Evolutionary conservation across 1,284 basidiomycete genomes (phyloP), one percentile per base, ranked within the genome.

Genomic region (Pseudozyma tsukubaensis): DNA sequence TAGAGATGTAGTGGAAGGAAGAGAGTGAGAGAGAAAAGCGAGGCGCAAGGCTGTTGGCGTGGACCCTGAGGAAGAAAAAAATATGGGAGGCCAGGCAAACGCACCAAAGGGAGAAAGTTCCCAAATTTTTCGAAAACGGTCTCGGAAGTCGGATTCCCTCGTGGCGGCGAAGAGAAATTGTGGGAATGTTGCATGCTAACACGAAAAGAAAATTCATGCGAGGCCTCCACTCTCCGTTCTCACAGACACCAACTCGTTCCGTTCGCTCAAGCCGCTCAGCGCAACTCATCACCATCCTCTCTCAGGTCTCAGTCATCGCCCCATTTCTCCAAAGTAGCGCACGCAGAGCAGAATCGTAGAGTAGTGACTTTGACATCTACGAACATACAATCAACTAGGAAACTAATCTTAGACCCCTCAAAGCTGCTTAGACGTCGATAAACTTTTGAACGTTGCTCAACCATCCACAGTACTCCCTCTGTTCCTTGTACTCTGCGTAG

Each of bases 401-500:
- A 29, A 29, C 24, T 29, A 29, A 39, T 36, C 11, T 11, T 11
- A n/a, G 1, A 12, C 7, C 21, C 13, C 11, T 11, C 13, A 11
- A 34, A 34, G n/a, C 11, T 16, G 7, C 7, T 21, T 43, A 69
- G 16, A 67, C 88, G 63, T 96, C 92, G 78, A 98, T 86, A 83
- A 97, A 98, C 16, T 84, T 84, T 88, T 93, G 92, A 86, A 97
- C 90, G 79, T 90, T 90, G 76, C 89, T 87, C 80, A 98, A 87
- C 95, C 95, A 98, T 76, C 87, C 87, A 81, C 94, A 89, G 86
- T 98, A 98, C 87, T 97, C 95, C 14, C 66, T 71, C 76, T 84
- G 83, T 68, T 84, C 83, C 74, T 84, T 84, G 68, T 72, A 80
- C 73, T 84, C 83, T 18, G 81, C 83, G 44, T 72, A 83, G 59